phyloP scores from a whole-genome alignment of 192 early-diverging fungal genomes.

The Phlyctochytrium arcticum region DNA sequence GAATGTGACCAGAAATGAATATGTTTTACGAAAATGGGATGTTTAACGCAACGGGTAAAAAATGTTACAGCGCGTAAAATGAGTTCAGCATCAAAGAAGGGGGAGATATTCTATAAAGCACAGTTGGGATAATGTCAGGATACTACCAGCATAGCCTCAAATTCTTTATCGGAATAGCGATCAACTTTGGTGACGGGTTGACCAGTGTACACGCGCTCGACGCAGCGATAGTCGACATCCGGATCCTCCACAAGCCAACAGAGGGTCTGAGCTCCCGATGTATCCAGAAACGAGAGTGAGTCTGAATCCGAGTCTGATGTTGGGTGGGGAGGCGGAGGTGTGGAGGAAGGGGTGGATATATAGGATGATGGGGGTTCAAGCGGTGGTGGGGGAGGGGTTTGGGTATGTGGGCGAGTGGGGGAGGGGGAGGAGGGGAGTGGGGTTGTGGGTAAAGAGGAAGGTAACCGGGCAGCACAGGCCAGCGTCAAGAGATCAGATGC shows the following conservation, averaged over 20 bases:
- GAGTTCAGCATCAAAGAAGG: no score
- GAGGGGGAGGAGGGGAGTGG: background rate
- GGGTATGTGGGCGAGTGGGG: background rate
- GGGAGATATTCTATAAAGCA: no score
- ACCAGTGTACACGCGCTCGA: conserved; percentile 19
- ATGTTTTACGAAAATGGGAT: no score
- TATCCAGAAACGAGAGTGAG: background rate
- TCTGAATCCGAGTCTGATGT: background rate
- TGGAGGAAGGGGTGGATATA: background rate
- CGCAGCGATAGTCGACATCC: conserved; percentile 24
- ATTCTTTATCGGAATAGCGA: background rate
- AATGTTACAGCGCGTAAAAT: no score
- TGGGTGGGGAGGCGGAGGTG: background rate
- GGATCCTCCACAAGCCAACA: conserved; percentile 26
- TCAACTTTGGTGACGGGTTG: background rate
- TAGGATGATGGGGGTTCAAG: background rate
- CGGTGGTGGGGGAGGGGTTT: background rate
- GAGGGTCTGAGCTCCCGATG: background rate
- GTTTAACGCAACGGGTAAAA: no score
- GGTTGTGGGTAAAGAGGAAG: background rate
- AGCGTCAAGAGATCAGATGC: no score
- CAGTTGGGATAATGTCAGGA: no score
- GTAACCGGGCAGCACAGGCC: no score
- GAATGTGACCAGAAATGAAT: no score
- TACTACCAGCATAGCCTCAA: background rate